Conservation (phyloP, 2,329 filamentous ascomycete species). For the Apiospora phragmitis region DNA sequence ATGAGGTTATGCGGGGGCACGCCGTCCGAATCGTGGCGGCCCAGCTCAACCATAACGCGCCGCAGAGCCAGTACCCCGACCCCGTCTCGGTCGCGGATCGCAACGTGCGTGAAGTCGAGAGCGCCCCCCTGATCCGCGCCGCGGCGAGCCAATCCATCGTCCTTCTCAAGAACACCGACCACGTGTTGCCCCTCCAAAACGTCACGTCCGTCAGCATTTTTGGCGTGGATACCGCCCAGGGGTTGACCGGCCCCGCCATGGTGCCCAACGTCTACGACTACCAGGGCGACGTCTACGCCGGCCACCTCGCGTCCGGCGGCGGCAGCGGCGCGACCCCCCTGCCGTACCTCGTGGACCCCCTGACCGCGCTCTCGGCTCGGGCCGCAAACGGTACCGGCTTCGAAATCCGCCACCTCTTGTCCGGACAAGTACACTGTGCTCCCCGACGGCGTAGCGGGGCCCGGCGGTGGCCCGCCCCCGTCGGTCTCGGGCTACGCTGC, state of each 20-base stretch:
- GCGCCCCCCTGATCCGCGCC: not conserved
- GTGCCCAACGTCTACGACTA: constrained; percentile 8
- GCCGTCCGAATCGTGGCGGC: not conserved
- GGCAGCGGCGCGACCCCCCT: constrained; percentile 51
- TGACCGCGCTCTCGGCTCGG: constrained; percentile 49
- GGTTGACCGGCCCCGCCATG: not conserved
- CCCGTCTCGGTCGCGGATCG: not conserved
- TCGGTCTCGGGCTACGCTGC: constrained; percentile 4
- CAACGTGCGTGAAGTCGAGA: not conserved
- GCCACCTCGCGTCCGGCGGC: constrained; percentile 51
- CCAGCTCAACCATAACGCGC: constrained; percentile 15
- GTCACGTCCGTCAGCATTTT: constrained; percentile 42
- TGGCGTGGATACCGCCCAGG: constrained; percentile 51
- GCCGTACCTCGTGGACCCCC: constrained; percentile 54
- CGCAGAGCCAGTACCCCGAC: not conserved
- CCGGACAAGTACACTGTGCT: constrained; percentile 28
- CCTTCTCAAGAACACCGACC: constrained; percentile 61
- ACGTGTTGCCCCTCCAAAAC: constrained; percentile 58
- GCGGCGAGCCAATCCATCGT: constrained; percentile 52
- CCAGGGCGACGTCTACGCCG: constrained; percentile 15
- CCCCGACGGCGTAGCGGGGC: too few species aligned
- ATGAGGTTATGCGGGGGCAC: not conserved
- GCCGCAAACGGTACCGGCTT: constrained; percentile 37
- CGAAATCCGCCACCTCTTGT: constrained; percentile 47
- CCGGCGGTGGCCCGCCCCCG: not conserved